Conservation (phyloP, 2,329 filamentous ascomycete genomes). For the Stachybotrys chartarum region DNA sequence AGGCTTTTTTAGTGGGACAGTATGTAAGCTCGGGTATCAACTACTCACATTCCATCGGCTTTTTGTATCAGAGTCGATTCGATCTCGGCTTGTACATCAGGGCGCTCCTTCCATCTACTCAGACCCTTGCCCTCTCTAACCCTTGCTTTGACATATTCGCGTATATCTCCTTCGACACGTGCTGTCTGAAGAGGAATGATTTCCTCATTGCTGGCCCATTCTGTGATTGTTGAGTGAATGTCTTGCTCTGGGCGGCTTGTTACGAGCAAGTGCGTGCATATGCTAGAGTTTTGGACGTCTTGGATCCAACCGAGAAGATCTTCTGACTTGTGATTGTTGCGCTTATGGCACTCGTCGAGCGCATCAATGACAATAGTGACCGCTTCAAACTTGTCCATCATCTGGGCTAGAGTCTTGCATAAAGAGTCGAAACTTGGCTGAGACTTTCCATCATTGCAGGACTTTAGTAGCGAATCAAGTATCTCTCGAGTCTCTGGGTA, state of each 20-base stretch:
- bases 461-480: background rate
- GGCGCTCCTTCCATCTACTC: background rate
- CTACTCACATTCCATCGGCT: background rate
- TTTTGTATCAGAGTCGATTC: background rate
- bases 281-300: background rate
- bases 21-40: background rate
- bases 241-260: conserved; percentile 3
- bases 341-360: background rate
- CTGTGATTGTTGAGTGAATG: background rate
- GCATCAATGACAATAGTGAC: background rate
- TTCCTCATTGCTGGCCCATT: background rate
- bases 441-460: background rate
- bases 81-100: background rate
- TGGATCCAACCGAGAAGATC: background rate
- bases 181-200: background rate
- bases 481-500: background rate
- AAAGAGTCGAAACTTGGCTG: background rate
- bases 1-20: background rate
- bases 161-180: background rate
- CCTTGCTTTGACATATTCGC: background rate
- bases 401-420: background rate
- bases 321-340: background rate
- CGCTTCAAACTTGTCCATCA: background rate
- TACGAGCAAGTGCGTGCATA: background rate
- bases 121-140: background rate